Percentiles rank a stretch among this genome's conserved stretches.
Conservation (phyloP, 768 basidiomycete species). For the Termitomyces titanicus region DNA sequence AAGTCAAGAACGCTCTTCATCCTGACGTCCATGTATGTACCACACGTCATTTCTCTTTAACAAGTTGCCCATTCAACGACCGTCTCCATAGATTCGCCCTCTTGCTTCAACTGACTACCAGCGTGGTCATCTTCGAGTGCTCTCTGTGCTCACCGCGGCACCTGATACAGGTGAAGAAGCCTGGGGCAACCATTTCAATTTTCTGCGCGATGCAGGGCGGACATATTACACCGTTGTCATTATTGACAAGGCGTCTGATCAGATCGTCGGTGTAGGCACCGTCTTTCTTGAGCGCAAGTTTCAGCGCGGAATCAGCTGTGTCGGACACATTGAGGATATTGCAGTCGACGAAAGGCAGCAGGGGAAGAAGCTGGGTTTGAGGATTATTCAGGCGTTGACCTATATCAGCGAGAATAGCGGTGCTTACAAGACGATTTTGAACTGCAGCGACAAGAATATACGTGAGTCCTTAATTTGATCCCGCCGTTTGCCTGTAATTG, state of each 20-base stretch:
- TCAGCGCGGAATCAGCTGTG: constrained; percentile 75
- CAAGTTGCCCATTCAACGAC: not conserved
- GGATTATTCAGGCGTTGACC: constrained; percentile 84
- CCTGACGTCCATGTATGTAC: constrained; percentile 42
- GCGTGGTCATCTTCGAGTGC: constrained; percentile 81
- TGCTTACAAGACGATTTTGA: constrained; percentile 96
- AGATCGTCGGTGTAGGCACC: constrained; percentile 79
- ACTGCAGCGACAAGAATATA: constrained; percentile 88
- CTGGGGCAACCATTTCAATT: constrained; percentile 69
- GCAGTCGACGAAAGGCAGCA: constrained; percentile 86
- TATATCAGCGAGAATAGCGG: constrained; percentile 76
- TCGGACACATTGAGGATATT: constrained; percentile 98
- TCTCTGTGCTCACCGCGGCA: constrained; percentile 72
- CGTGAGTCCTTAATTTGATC: constrained; percentile 54
- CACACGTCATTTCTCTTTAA: not conserved
- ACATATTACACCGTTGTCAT: constrained; percentile 90
- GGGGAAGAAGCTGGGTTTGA: constrained; percentile 87
- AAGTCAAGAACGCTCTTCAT: constrained; percentile 58
- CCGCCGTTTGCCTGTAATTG: not conserved
- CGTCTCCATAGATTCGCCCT: constrained; percentile 70
- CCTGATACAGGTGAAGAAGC: constrained; percentile 63
- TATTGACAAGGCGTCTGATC: constrained; percentile 67
- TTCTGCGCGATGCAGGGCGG: constrained; percentile 44
- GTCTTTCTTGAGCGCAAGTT: constrained; percentile 95
- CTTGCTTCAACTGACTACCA: constrained; percentile 80